Percentiles rank a stretch among this genome's conserved stretches.
phyloP scores from a whole-genome alignment of 75 land plant species.

The Picea sitchensis region DNA sequence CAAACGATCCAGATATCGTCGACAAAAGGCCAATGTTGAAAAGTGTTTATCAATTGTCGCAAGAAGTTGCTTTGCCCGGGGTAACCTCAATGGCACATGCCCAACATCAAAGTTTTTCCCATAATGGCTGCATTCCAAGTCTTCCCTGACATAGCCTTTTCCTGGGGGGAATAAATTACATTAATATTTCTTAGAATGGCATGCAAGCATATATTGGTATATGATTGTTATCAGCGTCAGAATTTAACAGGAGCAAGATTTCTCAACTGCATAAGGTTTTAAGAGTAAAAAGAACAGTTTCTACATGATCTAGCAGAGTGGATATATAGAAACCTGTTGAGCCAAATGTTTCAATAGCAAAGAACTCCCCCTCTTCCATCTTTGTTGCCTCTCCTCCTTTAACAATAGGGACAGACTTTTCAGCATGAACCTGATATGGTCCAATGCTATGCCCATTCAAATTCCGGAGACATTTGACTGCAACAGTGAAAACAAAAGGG shows the following conservation, averaged over 20 bases:
- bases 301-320: background rate
- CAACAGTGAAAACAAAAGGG: constrained; percentile 14
- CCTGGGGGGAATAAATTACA: constrained; percentile 34
- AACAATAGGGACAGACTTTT: constrained; percentile 95
- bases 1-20: constrained; percentile 89
- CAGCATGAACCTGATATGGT: constrained; percentile 94
- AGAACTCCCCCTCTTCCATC: constrained; percentile 99
- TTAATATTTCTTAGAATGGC: background rate
- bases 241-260: background rate
- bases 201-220: background rate
- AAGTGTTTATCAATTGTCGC: constrained; percentile 94
- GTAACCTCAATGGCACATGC: constrained; percentile 82
- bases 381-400: constrained; percentile 98
- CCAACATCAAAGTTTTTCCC: constrained; percentile 98
- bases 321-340: constrained; percentile 66
- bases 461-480: constrained; percentile 94
- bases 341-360: constrained; percentile 96
- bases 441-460: constrained; percentile 98
- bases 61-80: constrained; percentile 89
- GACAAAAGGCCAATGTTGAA: constrained; percentile 92
- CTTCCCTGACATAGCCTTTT: constrained; percentile 98
- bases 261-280: background rate
- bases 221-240: background rate
- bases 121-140: constrained; percentile 97
- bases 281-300: background rate